Conservation (phyloP, 1,284 basidiomycete species). For the Cutaneotrichosporon curvatum region DNA sequence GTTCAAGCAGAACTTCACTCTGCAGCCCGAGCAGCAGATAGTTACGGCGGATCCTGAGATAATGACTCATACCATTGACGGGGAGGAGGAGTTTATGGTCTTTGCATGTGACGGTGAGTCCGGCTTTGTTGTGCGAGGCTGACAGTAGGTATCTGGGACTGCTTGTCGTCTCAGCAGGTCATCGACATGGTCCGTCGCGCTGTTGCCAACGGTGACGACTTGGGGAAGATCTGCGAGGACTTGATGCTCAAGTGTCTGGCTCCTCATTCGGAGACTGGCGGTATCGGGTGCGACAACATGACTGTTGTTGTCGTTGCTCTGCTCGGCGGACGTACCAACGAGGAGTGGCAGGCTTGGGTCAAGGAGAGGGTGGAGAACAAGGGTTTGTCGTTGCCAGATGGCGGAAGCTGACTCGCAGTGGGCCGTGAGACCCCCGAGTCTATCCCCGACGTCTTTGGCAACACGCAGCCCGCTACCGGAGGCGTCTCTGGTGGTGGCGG, state of each 20-base stretch:
- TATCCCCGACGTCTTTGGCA: slow-evolving; percentile 44
- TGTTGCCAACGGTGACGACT: slow-evolving; percentile 70
- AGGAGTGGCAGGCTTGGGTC: slow-evolving; percentile 92
- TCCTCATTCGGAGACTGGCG: slow-evolving; percentile 84
- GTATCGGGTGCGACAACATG: slow-evolving; percentile 99
- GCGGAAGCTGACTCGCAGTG: slow-evolving; percentile 24
- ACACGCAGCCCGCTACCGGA: slow-evolving; percentile 14
- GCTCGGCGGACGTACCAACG: slow-evolving; percentile 74
- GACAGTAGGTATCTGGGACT: slow-evolving; percentile 90
- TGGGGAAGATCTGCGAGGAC: slow-evolving; percentile 76
- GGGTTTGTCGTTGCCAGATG: slow-evolving; percentile 53
- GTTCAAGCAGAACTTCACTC: slow-evolving; percentile 86
- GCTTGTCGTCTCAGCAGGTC: slow-evolving; percentile 85
- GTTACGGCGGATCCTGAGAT: slow-evolving; percentile 95
- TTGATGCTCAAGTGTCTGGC: slow-evolving; percentile 92
- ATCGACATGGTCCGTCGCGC: slow-evolving; percentile 81
- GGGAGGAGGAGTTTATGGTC: slow-evolving; percentile 93
- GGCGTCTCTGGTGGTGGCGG: slow-evolving; percentile 21
- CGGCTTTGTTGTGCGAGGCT: slow-evolving; percentile 5
- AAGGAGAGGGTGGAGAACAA: slow-evolving; percentile 70
- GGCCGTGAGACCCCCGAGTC: slow-evolving; percentile 53
- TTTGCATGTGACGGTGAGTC: slow-evolving; percentile 87
- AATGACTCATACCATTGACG: slow-evolving; percentile 66
- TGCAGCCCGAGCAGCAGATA: slow-evolving; percentile 82
- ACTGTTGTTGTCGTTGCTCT: slow-evolving; percentile 87